Base-by-base conservation (phyloP, 176 grass and related monocot genomes). In the Chrysopogon serrulatus region DNA sequence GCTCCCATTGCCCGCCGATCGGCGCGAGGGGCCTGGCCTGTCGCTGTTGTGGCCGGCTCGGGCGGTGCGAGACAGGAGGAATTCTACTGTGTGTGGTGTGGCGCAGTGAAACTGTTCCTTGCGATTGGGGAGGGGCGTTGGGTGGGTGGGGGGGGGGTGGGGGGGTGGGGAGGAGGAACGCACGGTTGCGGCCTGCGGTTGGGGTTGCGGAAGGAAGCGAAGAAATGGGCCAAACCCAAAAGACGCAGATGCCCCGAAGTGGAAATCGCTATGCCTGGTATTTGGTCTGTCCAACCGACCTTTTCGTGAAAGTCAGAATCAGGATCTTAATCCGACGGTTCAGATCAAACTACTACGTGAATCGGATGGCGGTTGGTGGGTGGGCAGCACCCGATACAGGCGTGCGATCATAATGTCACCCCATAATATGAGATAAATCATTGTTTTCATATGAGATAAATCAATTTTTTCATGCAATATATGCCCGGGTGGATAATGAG, bases 1-100 rank as follows among this genome's bases (percentile, higher is more conserved):
- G 74, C 79, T 87, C 87, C 87, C 85, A 81, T 82, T 87, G 77
- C 73, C 16, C 43, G 65, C 12, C 40, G 53, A 61, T 57, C 36
- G 64, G 73, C 78, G 43, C 78, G 57, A 10, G 19, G 28, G 28
- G 10, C 43, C 78, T 34, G 28, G 10, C 43, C 78, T 34, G 64
- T 81, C 65, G 79, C 79, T 81, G 17, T 70, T 40, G 6, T 30
- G 24, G n/a, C 1, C 24, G 78, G 47, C 45, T 37, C 13, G 28
- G 62, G 64, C 78, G 43, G 78, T 68, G 78, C 32, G 14, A 17
- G 33, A 28, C 64, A 68, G 78, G 78, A 21, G n/a, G n/a, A n/a
- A n/a, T n/a, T n/a, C n/a, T n/a, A 15, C 40, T 51, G 76, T 44
- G 31, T 27, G n/a, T 59, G 13, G 10, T 26, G 54, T 8, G 65